A percentile compares a stretch with the other conserved stretches of the same genome.
These are phyloP conservation scores for Sclerotinia subarctica DNA, from an alignment of 2,329 filamentous ascomycete species.

Conservation along the genomic window DNA sequence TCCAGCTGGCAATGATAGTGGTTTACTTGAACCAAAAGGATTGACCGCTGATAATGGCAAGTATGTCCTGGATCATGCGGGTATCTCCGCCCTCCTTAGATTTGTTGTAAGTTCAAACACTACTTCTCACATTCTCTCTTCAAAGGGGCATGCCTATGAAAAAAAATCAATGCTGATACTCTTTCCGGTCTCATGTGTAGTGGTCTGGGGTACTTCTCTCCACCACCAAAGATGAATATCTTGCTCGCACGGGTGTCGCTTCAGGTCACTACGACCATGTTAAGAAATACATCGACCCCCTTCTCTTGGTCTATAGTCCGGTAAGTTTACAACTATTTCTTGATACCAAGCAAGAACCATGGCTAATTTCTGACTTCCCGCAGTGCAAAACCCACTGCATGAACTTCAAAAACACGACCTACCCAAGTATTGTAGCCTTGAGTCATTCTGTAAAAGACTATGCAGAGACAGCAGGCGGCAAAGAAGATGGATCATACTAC, in stretches of 20 bases:
- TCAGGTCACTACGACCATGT: neutral
- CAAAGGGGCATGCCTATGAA: neutral
- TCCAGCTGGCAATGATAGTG: neutral
- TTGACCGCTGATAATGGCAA: neutral
- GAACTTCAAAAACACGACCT: neutral
- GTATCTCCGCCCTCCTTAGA: neutral
- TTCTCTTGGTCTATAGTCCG: neutral
- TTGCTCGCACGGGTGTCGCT: neutral
- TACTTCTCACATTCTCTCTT: neutral
- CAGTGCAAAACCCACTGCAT: neutral
- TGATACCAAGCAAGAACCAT: neutral
- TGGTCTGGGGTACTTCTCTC: neutral
- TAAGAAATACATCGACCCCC: neutral
- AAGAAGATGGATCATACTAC: neutral
- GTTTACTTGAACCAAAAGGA: neutral
- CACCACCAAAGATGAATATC: conserved; percentile 4
- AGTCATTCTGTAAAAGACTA: neutral
- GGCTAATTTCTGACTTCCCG: neutral
- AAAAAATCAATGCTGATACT: neutral
- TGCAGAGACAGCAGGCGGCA: neutral
- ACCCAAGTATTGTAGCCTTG: neutral
- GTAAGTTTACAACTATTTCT: neutral
- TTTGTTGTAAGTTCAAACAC: neutral
- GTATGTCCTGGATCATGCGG: neutral
- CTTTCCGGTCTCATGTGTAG: neutral